Evolutionary conservation across 2,329 filamentous ascomycete genomes (phyloP).

Genomic region (Decorospora gaudefroyi): DNA sequence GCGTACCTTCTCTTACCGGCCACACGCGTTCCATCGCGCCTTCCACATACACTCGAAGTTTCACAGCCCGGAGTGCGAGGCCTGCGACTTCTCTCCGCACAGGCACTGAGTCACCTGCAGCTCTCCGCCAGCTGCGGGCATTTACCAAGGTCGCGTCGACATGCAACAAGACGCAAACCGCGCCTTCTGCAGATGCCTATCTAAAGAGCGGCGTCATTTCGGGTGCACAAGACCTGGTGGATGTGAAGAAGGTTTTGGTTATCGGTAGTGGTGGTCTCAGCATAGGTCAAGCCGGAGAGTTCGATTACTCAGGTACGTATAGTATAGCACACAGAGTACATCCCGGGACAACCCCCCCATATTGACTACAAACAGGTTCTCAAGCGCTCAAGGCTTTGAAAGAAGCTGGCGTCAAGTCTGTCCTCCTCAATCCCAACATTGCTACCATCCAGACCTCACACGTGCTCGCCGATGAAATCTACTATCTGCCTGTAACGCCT

Average conservation of each 20-base stretch:
- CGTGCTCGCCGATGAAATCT: constrained; percentile 93
- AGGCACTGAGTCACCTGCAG: constrained; percentile 39
- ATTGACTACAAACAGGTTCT: constrained; percentile 64
- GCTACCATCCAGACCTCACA: constrained; percentile 98
- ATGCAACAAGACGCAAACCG: constrained; percentile 61
- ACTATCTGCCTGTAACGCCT: constrained; percentile 95
- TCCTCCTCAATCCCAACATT: constrained; percentile 97
- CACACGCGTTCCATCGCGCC: constrained; percentile 40
- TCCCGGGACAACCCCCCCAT: constrained; percentile 1
- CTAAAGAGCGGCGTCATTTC: constrained; percentile 86
- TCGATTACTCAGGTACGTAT: constrained; percentile 87
- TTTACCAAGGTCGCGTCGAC: constrained; percentile 45
- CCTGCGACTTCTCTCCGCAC: constrained; percentile 40
- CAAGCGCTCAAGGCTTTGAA: constrained; percentile 97
- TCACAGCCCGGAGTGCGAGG: constrained; percentile 40
- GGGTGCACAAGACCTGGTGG: constrained; percentile 72
- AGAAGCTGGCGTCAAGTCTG: constrained; percentile 87
- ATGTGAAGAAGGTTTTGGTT: constrained; percentile 96
- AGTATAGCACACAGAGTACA: not conserved
- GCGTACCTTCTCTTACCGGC: constrained; percentile 44
- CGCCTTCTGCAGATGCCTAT: constrained; percentile 84
- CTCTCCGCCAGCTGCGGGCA: constrained; percentile 44
- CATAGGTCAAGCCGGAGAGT: constrained; percentile 97
- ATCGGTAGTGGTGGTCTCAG: constrained; percentile 94
- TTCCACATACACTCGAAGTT: constrained; percentile 38